Base-by-base conservation (phyloP, 169 alveolate species). In the Eimeria tenella region DNA sequence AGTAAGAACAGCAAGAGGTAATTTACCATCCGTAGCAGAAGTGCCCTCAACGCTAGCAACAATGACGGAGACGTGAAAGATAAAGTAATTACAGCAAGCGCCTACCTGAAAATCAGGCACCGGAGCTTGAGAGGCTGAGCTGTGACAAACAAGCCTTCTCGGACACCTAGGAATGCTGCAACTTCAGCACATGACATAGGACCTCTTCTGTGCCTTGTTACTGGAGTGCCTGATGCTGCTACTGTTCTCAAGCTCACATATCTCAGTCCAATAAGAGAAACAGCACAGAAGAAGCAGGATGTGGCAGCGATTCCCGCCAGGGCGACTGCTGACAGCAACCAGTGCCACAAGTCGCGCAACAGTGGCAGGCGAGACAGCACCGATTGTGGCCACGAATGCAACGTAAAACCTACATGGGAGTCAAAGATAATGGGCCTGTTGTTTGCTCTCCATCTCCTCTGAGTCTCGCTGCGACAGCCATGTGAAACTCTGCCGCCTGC, bases 401-500 rank as follows among this genome's bases (percentile, higher is more conserved):
- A 17, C 19, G 68, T 58, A 8, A 17, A n/a, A 68, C 77, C n/a
- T 17, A 68, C 77, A 68, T 13, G 49, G 77, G 31, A n/a, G n/a
- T 15, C 77, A 68, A 10, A 31, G 31, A n/a, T 5, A 11, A n/a
- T 58, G 31, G 31, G 77, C 49, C 13, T 23, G 13, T 3, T 23
- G 77, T 68, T 23, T 13, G 77, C 77, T 68, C n/a, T 15, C 77
- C n/a, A 23, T 68, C 31, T 1, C 31, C 13, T 10, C 77, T 13
- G 49, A 68, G 77, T 4, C 77, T 15, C 11, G 77, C 77, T 8
- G 77, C 77, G 1, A 68, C 77, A 0, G 77, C 77, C 31, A 68
- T 17, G n/a, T 68, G 77, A 23, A 68, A 68, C n/a, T 68, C 77
- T 68, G n/a, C 77, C 31, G 77, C 77, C 31, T 68, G 77, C 77